Conservation (phyloP, 441 rosid genomes). For the Populus hybrid region DNA sequence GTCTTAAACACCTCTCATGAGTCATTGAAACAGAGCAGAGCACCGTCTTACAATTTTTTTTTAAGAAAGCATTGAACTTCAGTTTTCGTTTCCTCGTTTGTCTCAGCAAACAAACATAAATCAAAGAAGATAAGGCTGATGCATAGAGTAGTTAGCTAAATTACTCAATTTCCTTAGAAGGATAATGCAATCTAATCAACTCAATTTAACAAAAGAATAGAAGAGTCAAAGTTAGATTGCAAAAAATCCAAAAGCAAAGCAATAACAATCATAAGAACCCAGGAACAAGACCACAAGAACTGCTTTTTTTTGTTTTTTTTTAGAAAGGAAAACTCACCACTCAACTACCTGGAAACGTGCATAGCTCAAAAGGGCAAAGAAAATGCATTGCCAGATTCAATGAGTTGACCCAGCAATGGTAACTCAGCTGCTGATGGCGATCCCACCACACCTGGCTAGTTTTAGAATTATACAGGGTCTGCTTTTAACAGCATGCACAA, state of each 20-base stretch:
- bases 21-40: background rate
- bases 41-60: background rate
- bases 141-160: background rate
- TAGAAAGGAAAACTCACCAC: conserved; percentile 39
- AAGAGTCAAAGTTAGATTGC: background rate
- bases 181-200: background rate
- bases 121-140: background rate
- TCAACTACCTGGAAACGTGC: conserved; percentile 83
- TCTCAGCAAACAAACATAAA: background rate
- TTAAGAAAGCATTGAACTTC: background rate
- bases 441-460: conserved; percentile 16
- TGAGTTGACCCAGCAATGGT: conserved; percentile 45
- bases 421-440: conserved; percentile 49
- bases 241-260: background rate
- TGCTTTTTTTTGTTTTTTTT: background rate
- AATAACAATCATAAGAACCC: background rate
- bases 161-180: background rate
- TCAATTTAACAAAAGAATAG: background rate
- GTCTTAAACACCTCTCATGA: no score
- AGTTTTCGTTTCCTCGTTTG: background rate
- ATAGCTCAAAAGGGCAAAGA: conserved; percentile 84
- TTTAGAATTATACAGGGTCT: conserved; percentile 1
- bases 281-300: conserved; percentile 2
- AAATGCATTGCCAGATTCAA: conserved; percentile 69
- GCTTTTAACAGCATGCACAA: background rate